phyloP scores from a whole-genome alignment of 2,329 filamentous ascomycete genomes.

The Scedosporium apiospermum region DNA sequence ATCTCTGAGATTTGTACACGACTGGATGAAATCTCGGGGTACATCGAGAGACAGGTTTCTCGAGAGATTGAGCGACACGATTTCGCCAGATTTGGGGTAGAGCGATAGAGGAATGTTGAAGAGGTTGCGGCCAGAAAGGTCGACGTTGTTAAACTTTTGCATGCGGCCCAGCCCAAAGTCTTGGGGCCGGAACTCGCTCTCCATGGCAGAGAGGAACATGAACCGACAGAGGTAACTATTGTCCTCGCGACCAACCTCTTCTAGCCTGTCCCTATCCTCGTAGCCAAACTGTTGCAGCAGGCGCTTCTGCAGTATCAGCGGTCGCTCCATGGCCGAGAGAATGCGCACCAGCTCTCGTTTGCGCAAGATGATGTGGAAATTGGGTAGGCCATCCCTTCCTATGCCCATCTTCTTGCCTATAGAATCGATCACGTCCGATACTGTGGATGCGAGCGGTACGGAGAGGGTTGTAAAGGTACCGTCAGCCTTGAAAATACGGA shows the following conservation, averaged over 20 bases:
- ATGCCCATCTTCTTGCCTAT: conserved; percentile 91
- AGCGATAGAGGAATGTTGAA: conserved; percentile 91
- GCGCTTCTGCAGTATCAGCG: conserved; percentile 83
- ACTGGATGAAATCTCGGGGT: conserved; percentile 91
- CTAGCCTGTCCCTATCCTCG: conserved; percentile 72
- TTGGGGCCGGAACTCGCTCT: conserved; percentile 64
- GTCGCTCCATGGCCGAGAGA: conserved; percentile 67
- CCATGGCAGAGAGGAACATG: conserved; percentile 82
- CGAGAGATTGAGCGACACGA: conserved; percentile 89
- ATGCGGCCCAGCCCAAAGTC: conserved; percentile 75
- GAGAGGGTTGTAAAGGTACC: conserved; percentile 91
- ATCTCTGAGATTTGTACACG: conserved; percentile 82
- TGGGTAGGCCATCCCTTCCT: conserved; percentile 71
- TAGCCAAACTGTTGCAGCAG: conserved; percentile 90
- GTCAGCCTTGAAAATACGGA: conserved; percentile 89
- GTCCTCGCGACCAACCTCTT: conserved; percentile 91
- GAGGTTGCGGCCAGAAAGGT: conserved; percentile 80
- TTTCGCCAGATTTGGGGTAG: conserved; percentile 84
- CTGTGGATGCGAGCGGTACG: conserved; percentile 72
- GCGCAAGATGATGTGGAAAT: conserved; percentile 91
- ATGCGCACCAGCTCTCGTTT: conserved; percentile 86
- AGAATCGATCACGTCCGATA: conserved; percentile 78
- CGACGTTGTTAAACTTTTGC: conserved; percentile 89
- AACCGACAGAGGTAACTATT: conserved; percentile 96
- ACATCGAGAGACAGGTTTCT: conserved; percentile 86